These are phyloP conservation scores for Toxoplasma gondii DNA, from an alignment of 169 alveolate species.

Conservation along the genomic window DNA sequence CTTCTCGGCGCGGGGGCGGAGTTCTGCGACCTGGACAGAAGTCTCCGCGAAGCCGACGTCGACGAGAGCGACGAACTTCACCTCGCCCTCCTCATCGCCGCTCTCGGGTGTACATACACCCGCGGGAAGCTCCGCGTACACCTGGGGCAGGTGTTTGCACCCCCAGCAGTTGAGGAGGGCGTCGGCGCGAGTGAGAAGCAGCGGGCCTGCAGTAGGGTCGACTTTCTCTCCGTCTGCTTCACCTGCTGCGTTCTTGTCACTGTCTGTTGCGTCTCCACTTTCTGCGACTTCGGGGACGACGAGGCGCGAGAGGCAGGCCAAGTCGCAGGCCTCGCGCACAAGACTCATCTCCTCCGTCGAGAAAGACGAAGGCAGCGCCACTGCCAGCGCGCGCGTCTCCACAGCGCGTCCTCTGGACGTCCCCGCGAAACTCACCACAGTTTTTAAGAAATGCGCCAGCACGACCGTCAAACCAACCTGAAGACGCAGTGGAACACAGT, in stretches of 20 bases:
- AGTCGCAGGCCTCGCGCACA: background rate
- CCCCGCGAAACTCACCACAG: slow-evolving; percentile 26
- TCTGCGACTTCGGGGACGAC: background rate
- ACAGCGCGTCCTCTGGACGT: background rate
- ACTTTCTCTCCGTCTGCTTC: background rate
- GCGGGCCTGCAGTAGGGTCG: background rate
- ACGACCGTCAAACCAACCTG: slow-evolving; percentile 2
- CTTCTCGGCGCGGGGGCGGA: background rate
- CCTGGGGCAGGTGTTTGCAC: slow-evolving; percentile 35
- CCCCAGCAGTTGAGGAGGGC: slow-evolving; percentile 53
- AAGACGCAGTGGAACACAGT: background rate
- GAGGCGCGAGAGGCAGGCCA: background rate
- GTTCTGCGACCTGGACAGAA: background rate
- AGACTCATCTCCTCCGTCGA: background rate
- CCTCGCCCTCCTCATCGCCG: background rate
- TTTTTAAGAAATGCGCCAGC: background rate
- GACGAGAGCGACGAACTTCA: background rate
- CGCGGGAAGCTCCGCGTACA: background rate
- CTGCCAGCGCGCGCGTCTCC: background rate
- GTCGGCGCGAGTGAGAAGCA: slow-evolving; percentile 27
- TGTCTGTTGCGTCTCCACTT: background rate
- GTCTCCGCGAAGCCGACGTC: slow-evolving; percentile 45
- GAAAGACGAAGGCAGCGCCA: background rate
- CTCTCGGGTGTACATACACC: background rate
- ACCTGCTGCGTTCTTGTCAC: background rate